Conservation (phyloP, 2,329 filamentous ascomycete species). For the Fusarium sp. region DNA sequence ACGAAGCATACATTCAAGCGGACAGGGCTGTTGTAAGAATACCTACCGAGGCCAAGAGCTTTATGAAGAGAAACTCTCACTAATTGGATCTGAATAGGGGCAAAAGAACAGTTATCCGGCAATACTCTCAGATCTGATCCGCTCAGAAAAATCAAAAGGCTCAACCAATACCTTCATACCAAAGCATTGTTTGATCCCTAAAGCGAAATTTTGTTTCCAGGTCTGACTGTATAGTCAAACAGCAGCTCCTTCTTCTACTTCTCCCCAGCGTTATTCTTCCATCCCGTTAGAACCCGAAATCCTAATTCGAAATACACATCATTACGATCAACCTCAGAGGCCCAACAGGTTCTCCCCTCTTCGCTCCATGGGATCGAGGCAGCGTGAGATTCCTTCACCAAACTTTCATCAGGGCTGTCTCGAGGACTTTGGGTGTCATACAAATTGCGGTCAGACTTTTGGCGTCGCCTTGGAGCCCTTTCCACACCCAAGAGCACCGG, state of each 20-base stretch:
- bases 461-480: background rate
- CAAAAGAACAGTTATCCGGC: too few relatives aligned
- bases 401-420: background rate
- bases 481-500: background rate
- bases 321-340: background rate
- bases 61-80: too few relatives aligned
- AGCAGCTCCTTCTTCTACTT: background rate
- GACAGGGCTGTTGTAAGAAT: too few relatives aligned
- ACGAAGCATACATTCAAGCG: too few relatives aligned
- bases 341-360: background rate
- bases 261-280: background rate
- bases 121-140: too few relatives aligned
- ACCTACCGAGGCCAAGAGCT: too few relatives aligned
- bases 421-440: background rate
- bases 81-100: too few relatives aligned
- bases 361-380: background rate
- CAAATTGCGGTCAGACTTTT: background rate
- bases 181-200: too few relatives aligned
- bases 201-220: too few relatives aligned
- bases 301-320: background rate
- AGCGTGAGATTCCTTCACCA: background rate
- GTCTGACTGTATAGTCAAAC: background rate
- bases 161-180: too few relatives aligned
- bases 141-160: too few relatives aligned
- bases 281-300: background rate